Base-by-base conservation (phyloP, 78 protist species). In the Andalucia godoyi region DNA sequence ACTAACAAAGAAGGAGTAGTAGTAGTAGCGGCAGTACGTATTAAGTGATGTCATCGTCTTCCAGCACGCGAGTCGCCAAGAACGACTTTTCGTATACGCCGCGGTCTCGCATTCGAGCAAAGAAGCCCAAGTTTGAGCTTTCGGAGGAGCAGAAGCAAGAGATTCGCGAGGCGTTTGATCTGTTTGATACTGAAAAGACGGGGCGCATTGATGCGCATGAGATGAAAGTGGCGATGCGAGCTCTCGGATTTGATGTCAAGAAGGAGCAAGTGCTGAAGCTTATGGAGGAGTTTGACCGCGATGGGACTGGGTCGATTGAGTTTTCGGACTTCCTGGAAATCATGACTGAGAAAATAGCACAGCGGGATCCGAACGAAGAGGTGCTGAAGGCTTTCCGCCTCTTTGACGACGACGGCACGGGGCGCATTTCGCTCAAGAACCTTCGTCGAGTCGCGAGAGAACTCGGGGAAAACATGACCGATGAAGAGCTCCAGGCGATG, bases 241-340 rank as follows among this genome's bases (percentile, higher is more conserved):
- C 97, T 1, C 81, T 92, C 4, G 97, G 97, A 6, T 86, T 92
- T 53, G 97, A 92, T 70, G 87, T 87, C 23, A 85, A 86, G 83
- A 80, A 83, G 63, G 92, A 92, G 67, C 93, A 85, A 64, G 70
- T 88, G 43, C 54, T 65, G 53, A 72, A 74, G 61, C 76, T 92
- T 86, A 73, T 85, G 23, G 6, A 54, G n/a, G 91, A 92, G 49
- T 66, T 87, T 13, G 97, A 92, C 38, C 51, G 25, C 30, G 90
- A 82, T 46, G 87, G 86, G 64, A 57, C 80, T 0, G 93, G 93
- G 2, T 50, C 62, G 17, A 86, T 92, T 64, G 90, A 83, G 49
- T 88, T 83, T 70, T 45, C 49, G 32, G 90, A 84, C 46, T 92
- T 92, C 74, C 64, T 83, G 33, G 82, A 83, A 47, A 74, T 92